Conservation (phyloP, 2,329 filamentous ascomycete species). For the Nakataea oryzae region DNA sequence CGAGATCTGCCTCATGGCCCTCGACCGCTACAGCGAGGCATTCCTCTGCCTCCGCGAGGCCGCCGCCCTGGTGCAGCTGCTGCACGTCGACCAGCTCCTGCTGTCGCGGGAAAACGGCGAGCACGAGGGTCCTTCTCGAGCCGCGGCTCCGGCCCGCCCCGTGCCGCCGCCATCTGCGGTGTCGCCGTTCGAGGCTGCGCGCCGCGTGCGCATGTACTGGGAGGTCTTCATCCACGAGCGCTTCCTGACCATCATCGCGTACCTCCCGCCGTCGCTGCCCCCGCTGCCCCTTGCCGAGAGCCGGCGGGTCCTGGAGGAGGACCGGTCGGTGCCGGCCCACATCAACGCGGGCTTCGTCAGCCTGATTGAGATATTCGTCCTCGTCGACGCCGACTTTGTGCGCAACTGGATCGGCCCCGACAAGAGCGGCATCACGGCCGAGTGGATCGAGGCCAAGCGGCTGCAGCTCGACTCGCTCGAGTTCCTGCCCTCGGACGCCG, state of each 20-base stretch:
- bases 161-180: background rate
- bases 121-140: background rate
- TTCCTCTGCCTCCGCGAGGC: constrained; percentile 40
- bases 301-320: constrained; percentile 6
- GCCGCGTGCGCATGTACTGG: constrained; percentile 42
- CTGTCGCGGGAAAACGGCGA: background rate
- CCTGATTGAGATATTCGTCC: constrained; percentile 24
- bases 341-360: constrained; percentile 26
- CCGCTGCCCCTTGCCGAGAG: constrained; percentile 12
- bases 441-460: constrained; percentile 30
- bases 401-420: constrained; percentile 20
- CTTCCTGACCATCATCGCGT: constrained; percentile 40
- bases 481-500: constrained; percentile 4
- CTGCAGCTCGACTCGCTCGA: constrained; percentile 27
- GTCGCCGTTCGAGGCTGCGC: constrained; percentile 11
- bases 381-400: constrained; percentile 27
- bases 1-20: constrained; percentile 38
- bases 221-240: constrained; percentile 45
- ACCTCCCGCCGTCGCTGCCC: constrained; percentile 25
- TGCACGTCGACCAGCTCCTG: constrained; percentile 29
- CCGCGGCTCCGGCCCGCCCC: too few relatives aligned
- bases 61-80: constrained; percentile 31
- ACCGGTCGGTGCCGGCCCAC: constrained; percentile 21
- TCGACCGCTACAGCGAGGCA: constrained; percentile 34
- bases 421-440: constrained; percentile 16